phyloP scores from a whole-genome alignment of 805 yeast genomes.

The Saturnispora saitoi region DNA sequence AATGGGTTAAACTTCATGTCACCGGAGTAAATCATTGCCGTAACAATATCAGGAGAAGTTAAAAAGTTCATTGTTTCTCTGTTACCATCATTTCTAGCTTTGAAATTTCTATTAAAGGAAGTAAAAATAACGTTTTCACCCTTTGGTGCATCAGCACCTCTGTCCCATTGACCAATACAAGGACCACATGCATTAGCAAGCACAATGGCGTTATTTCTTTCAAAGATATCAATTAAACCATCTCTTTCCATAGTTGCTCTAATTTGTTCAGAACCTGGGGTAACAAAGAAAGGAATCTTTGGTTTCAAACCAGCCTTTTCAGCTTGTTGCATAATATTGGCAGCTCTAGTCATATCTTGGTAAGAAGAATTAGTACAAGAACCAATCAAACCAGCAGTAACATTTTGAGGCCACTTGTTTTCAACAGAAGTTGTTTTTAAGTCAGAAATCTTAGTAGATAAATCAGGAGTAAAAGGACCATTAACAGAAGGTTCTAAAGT shows the following conservation, averaged over 20 bases:
- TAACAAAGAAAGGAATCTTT: conserved; percentile 84
- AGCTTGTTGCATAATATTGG: conserved; percentile 86
- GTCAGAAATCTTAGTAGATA: conserved; percentile 89
- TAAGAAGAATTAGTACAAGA: conserved; percentile 98
- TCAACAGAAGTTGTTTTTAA: conserved; percentile 74
- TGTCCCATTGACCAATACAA: conserved; percentile 99
- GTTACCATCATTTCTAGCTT: conserved; percentile 97
- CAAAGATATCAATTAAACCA: conserved; percentile 82
- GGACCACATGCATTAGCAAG: conserved; percentile 99
- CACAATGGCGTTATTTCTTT: conserved; percentile 88
- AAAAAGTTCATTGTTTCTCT: conserved; percentile 95
- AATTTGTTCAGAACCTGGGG: conserved; percentile 98
- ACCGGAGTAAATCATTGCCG: conserved; percentile 94
- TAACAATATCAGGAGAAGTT: conserved; percentile 93
- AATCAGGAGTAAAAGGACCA: conserved; percentile 98
- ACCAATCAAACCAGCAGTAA: conserved; percentile 93
- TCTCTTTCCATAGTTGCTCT: conserved; percentile 98
- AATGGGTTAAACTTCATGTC: conserved; percentile 94
- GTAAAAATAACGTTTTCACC: conserved; percentile 95
- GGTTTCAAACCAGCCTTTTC: conserved; percentile 85
- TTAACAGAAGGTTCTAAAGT: conserved; percentile 91
- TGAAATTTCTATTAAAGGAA: conserved; percentile 96
- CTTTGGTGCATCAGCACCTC: conserved; percentile 77
- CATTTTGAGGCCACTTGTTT: conserved; percentile 88
- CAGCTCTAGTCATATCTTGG: conserved; percentile 97